phyloP scores from a whole-genome alignment of 176 grass and related monocot genomes.

The Eleusine coracana region DNA sequence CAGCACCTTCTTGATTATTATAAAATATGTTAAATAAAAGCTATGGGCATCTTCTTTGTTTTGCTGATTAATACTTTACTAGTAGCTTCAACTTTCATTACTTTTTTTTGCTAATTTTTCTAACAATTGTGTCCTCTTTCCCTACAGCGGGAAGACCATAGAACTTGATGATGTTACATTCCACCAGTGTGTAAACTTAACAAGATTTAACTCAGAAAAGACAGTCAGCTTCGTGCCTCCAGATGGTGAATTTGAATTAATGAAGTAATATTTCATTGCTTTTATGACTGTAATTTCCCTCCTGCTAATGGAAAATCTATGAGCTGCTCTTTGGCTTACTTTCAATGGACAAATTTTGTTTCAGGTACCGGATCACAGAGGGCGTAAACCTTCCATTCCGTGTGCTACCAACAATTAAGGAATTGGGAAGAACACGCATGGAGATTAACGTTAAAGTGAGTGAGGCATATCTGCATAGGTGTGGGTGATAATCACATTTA shows the following conservation, averaged over 20 bases:
- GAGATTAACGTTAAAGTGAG: slow-evolving; percentile 98
- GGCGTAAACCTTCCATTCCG: slow-evolving; percentile 98
- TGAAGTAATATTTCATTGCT: slow-evolving; percentile 75
- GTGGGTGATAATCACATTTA: slow-evolving; percentile 3
- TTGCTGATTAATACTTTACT: slow-evolving; percentile 32
- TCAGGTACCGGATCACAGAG: slow-evolving; percentile 97
- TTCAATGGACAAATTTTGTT: slow-evolving; percentile 49
- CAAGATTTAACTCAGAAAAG: slow-evolving; percentile 99
- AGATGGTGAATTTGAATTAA: slow-evolving; percentile 99
- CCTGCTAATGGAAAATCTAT: background rate
- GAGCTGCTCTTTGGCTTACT: slow-evolving; percentile 1
- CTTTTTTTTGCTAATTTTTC: slow-evolving; percentile 2
- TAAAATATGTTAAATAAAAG: slow-evolving; percentile 2
- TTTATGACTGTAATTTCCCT: slow-evolving; percentile 38
- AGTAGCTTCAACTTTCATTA: background rate
- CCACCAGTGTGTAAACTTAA: slow-evolving; percentile 98
- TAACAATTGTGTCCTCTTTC: slow-evolving; percentile 24
- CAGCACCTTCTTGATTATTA: background rate
- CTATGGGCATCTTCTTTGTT: background rate
- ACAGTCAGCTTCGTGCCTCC: slow-evolving; percentile 99
- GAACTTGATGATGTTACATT: slow-evolving; percentile 99
- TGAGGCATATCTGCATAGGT: slow-evolving; percentile 34
- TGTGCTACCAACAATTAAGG: slow-evolving; percentile 95
- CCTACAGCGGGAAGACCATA: slow-evolving; percentile 91
- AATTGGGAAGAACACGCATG: slow-evolving; percentile 96